Percentiles rank a stretch among this genome's conserved stretches.
These are phyloP conservation scores for Emericellopsis atlantica DNA, from an alignment of 2,329 filamentous ascomycete species.

Conservation along the genomic window DNA sequence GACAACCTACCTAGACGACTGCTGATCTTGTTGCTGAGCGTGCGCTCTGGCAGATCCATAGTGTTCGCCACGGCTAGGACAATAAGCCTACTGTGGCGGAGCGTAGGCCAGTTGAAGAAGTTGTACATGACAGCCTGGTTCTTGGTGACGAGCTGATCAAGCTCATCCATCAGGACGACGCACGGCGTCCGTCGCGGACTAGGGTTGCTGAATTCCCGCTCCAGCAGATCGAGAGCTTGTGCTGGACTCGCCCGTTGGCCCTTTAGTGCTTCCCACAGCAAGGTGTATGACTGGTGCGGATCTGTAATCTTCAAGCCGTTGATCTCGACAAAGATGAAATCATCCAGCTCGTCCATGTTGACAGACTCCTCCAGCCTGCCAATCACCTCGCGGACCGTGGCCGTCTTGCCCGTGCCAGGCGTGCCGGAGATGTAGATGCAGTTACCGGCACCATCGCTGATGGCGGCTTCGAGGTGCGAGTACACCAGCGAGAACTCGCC, in stretches of 20 bases:
- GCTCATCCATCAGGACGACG: slow-evolving; percentile 95
- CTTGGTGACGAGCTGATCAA: slow-evolving; percentile 94
- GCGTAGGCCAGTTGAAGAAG: slow-evolving; percentile 97
- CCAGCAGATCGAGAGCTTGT: slow-evolving; percentile 81
- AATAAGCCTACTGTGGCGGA: slow-evolving; percentile 84
- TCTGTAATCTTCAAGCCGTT: slow-evolving; percentile 99
- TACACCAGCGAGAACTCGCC: slow-evolving; percentile 88
- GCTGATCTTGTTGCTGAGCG: slow-evolving; percentile 95
- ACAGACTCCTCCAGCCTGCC: slow-evolving; percentile 81
- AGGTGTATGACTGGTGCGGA: slow-evolving; percentile 86
- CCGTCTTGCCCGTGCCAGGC: slow-evolving; percentile 93
- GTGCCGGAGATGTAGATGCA: slow-evolving; percentile 99
- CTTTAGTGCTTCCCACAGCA: slow-evolving; percentile 92
- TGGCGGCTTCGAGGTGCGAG: slow-evolving; percentile 85
- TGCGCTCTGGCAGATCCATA: slow-evolving; percentile 95
- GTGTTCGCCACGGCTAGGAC: slow-evolving; percentile 97
- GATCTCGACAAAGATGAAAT: slow-evolving; percentile 98
- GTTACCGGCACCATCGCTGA: slow-evolving; percentile 81
- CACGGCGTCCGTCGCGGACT: slow-evolving; percentile 86
- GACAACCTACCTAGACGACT: slow-evolving; percentile 53
- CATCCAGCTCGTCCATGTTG: slow-evolving; percentile 79
- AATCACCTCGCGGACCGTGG: slow-evolving; percentile 91
- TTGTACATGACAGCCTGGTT: slow-evolving; percentile 99
- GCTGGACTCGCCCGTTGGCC: slow-evolving; percentile 85
- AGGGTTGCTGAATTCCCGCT: slow-evolving; percentile 85